These are phyloP conservation scores for Ascochyta koolunga DNA, from an alignment of 2,329 filamentous ascomycete genomes.

Conservation along the genomic window DNA sequence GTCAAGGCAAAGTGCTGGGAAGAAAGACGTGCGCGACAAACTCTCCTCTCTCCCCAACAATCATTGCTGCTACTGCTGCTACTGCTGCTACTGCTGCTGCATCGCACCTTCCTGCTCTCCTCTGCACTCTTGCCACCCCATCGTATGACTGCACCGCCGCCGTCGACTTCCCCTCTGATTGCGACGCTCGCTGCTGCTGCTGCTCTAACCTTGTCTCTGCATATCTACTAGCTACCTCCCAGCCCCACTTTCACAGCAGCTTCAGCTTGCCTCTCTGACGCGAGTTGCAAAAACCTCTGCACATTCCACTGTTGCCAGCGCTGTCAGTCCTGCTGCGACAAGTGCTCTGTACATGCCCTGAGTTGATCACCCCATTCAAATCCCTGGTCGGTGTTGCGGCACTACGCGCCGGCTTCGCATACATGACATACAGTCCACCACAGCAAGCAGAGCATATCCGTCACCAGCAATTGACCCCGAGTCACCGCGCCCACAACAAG, in stretches of 20 bases:
- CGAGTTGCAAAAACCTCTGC: constrained; percentile 6
- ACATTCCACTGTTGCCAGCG: constrained; percentile 2
- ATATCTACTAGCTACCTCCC: constrained; percentile 14
- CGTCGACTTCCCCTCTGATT: constrained; percentile 9
- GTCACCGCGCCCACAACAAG: constrained; percentile 72
- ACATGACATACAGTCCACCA: constrained; percentile 58
- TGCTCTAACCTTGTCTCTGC: constrained; percentile 18
- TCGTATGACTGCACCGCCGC: constrained; percentile 19
- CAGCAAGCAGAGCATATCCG: constrained; percentile 65
- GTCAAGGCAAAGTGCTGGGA: constrained; percentile 8
- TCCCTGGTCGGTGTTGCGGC: constrained; percentile 7
- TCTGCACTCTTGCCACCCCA: constrained; percentile 22
- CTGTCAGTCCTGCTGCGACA: constrained; percentile 11
- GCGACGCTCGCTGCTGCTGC: constrained; percentile 1
- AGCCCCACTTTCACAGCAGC: constrained; percentile 16
- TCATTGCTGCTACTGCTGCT: constrained; percentile 15
- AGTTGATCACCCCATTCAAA: constrained; percentile 11
- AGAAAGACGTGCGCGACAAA: constrained; percentile 12
- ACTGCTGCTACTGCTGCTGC: constrained; percentile 18
- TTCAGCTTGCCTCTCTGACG: constrained; percentile 20
- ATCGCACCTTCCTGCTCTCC: constrained; percentile 18
- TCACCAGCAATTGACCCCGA: constrained; percentile 70
- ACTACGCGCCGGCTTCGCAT: constrained; percentile 23
- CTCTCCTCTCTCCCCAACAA: constrained; percentile 22
- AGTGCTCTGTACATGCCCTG: constrained; percentile 13